Percentiles rank a stretch among this genome's conserved stretches.
phyloP scores from a whole-genome alignment of 352 stramenopile species.

The Globisporangium megalacanthum region DNA sequence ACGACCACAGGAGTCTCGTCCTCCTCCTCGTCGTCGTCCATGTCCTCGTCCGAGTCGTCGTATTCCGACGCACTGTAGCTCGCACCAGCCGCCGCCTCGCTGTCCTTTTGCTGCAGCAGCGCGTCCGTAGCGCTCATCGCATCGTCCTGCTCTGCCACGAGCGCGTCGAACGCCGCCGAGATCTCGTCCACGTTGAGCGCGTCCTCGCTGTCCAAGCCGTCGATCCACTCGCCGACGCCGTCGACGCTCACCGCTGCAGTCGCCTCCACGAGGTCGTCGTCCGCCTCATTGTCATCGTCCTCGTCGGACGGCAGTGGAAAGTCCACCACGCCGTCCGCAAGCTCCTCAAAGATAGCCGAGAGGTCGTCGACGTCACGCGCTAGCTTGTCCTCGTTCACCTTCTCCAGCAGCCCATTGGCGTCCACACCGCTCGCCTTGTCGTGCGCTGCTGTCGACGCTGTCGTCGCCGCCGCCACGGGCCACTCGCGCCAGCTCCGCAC shows the following conservation, averaged over 20 bases:
- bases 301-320: slow-evolving; percentile 59
- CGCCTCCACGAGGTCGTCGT: neutral
- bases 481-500: slow-evolving; percentile 48
- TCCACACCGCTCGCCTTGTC: slow-evolving; percentile 27
- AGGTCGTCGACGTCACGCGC: slow-evolving; percentile 73
- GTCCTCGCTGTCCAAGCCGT: slow-evolving; percentile 58
- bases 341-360: slow-evolving; percentile 65
- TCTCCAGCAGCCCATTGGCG: slow-evolving; percentile 40
- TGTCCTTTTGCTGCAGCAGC: slow-evolving; percentile 21
- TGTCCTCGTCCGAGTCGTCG: slow-evolving; percentile 24
- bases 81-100: slow-evolving; percentile 36
- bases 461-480: slow-evolving; percentile 13
- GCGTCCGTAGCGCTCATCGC: slow-evolving; percentile 17
- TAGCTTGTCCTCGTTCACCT: slow-evolving; percentile 67
- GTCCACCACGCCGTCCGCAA: slow-evolving; percentile 54
- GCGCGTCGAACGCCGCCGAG: slow-evolving; percentile 55
- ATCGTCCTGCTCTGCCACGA: slow-evolving; percentile 43
- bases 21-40: slow-evolving; percentile 20
- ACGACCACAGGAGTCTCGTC: slow-evolving; percentile 13
- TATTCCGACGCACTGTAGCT: slow-evolving; percentile 23
- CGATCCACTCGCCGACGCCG: slow-evolving; percentile 44
- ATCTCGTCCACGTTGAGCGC: slow-evolving; percentile 70
- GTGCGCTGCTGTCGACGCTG: slow-evolving; percentile 4
- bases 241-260: neutral
- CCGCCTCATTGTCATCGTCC: slow-evolving; percentile 16